Base-by-base conservation (phyloP, 2,329 filamentous ascomycete species). In the Intubia oerlemansii region DNA sequence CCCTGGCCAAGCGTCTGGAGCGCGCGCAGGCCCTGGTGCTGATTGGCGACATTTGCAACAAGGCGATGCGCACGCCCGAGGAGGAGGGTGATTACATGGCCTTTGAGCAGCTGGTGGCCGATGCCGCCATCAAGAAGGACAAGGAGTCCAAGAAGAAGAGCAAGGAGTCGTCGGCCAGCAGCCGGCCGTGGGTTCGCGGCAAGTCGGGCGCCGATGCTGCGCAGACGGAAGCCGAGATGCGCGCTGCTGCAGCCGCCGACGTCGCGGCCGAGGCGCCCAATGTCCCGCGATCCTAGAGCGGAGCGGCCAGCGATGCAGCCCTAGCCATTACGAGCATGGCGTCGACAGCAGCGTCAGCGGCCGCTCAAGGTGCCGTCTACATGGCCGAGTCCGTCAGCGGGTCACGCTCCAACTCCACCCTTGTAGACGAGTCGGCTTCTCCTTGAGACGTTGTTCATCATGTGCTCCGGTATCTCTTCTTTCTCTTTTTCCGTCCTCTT, bases 61-160 rank as follows among this genome's bases (percentile, higher is more conserved):
- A 81, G 66, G 85, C 90, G 62, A 35, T 60, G 49, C 73, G 88
- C 36, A 76, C 85, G 31, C 76, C 85, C 24, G 88, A 98, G 38
- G 88, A 98, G 56, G 88, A 98, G 52, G 85, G 88, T 38, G 88
- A 95, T 44, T 95, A 91, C 53, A 90, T 98, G 68, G 84, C 85
- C 11, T 98, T 98, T 41, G 88, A 98, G 50, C 82, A 95, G 52
- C 71, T 98, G 32, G 91, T 98, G 51, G 84, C 88, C 28, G 88
- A 98, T 48, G 85, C 85, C 5, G 82, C 84, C 32, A 76, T 82
- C 30, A 95, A 95, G 65, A 92, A 93, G 54, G 81, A 88, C 44
- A n/a, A n/a, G n/a, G n/a, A n/a, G n/a, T n/a, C n/a, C n/a, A 72
- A 81, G 48, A 68, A 68, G 50, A 54, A 54, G 41, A 62, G 70